Base-by-base conservation (phyloP, 108 stramenopile genomes). In the Stephanodiscus triporus region DNA sequence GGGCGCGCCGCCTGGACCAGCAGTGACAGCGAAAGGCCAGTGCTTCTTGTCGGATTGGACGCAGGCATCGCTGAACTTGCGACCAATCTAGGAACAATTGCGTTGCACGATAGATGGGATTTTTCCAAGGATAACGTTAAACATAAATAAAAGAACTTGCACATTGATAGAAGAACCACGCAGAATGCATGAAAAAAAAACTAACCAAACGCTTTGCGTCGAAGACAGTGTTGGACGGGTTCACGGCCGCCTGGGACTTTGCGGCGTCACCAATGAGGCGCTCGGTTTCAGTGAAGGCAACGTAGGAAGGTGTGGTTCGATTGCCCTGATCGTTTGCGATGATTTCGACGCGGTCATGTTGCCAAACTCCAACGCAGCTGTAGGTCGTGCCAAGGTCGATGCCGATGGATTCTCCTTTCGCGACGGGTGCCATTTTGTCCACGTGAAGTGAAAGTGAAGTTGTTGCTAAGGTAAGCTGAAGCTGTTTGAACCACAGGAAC, bases 41-140 rank as follows among this genome's bases (percentile, higher is more conserved):
- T 89, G 77, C 88, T 91, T 91, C 87, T 85, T 91, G 78, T 94
- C 93, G 22, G 87, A 68, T 86, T 92, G 91, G 48, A 90, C 86
- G 71, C 81, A 84, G 81, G 76, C 51, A 53, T 88, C 87, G 48
- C 14, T 66, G 83, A 84, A 89, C 9, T 84, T 76, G 27, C 88
- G 84, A 62, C 89, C 89, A 63, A 90, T 90, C 32, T 34, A 34
- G 32, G 32, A 34, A 34, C 4, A 34, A 5, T 34, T 34, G 32
- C n/a, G n/a, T n/a, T n/a, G n/a, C n/a, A n/a, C n/a, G n/a, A n/a
- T n/a, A n/a, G n/a, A n/a, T n/a, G n/a, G n/a, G n/a, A n/a, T n/a
- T n/a, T n/a, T n/a, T n/a, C n/a, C n/a, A n/a, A n/a, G n/a, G n/a
- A n/a, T n/a, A n/a, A n/a, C n/a, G n/a, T 34, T 34, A 34, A 2